Evolutionary conservation across 73 alveolate species (phyloP).

Genomic region (Stentor roeselii): DNA sequence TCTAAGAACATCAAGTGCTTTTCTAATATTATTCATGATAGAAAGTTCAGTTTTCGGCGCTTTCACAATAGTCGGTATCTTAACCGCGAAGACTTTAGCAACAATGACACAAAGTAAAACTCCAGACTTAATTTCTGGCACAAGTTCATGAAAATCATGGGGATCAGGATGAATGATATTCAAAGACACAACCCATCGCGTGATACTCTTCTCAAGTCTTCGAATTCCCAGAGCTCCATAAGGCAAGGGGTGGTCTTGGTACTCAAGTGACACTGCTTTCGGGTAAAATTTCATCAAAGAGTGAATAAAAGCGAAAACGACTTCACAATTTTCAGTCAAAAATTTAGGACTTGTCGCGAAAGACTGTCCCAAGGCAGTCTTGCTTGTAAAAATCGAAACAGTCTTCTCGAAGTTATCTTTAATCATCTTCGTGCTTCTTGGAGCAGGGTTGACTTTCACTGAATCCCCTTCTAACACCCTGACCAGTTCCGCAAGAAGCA

Average conservation of each 20-base stretch:
- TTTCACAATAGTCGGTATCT: constrained; percentile 37
- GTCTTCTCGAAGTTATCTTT: not conserved
- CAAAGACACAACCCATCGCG: not conserved
- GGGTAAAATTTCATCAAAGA: not conserved
- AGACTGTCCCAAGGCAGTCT: not conserved
- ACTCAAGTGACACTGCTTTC: not conserved
- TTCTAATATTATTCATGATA: constrained; percentile 45
- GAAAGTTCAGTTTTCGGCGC: constrained; percentile 67
- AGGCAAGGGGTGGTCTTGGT: constrained; percentile 4
- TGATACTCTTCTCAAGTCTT: not conserved
- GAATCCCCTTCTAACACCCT: not conserved
- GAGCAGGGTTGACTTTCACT: not conserved
- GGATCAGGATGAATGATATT: not conserved
- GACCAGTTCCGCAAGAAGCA: not conserved
- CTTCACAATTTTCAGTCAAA: not conserved
- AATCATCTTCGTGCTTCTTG: not conserved
- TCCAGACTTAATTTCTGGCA: constrained; percentile 47
- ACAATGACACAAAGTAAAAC: constrained; percentile 47
- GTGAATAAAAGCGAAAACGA: not conserved
- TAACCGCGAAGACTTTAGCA: constrained; percentile 25
- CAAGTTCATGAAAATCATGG: not conserved
- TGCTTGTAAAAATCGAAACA: not conserved
- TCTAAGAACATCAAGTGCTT: constrained; percentile 52
- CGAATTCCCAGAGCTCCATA: constrained; percentile 16
- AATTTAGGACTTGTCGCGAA: not conserved